These are phyloP conservation scores for Sapria himalayana DNA, from an alignment of 345 rosid species.

Conservation along the genomic window DNA sequence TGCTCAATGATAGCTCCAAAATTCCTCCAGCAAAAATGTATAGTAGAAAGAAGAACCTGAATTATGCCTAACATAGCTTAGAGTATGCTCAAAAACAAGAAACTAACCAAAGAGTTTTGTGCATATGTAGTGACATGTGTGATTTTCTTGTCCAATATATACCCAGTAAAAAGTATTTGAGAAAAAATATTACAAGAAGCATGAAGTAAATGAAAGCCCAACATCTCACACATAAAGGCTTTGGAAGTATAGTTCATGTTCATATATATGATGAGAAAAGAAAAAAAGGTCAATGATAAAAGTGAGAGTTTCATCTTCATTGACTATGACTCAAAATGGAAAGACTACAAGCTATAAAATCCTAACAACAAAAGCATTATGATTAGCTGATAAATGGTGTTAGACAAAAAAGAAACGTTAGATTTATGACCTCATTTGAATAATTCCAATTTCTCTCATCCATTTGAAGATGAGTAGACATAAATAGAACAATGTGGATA, in stretches of 20 bases:
- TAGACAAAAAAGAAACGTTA: too few species aligned
- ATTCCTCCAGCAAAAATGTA: neutral
- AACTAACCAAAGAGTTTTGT: neutral
- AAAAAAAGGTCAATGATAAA: too few species aligned
- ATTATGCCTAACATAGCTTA: neutral
- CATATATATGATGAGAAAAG: neutral
- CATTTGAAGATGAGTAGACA: too few species aligned
- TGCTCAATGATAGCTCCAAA: neutral
- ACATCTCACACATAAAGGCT: neutral
- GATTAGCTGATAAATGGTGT: too few species aligned
- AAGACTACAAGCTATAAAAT: too few species aligned
- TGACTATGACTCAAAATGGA: too few species aligned
- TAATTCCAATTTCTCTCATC: too few species aligned
- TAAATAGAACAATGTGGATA: too few species aligned
- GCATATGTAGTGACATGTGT: neutral
- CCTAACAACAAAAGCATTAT: too few species aligned
- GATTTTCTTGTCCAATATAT: neutral
- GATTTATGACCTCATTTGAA: too few species aligned
- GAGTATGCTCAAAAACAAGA: neutral
- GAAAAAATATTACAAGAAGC: neutral
- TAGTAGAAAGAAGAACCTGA: neutral
- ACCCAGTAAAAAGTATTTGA: neutral
- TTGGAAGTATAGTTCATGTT: neutral
- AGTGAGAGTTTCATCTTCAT: too few species aligned
- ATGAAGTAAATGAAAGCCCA: neutral